Evolutionary conservation across 75 land plant species (phyloP), one percentile per base, ranked within the genome.

Genomic region (Cunninghamia lanceolata): DNA sequence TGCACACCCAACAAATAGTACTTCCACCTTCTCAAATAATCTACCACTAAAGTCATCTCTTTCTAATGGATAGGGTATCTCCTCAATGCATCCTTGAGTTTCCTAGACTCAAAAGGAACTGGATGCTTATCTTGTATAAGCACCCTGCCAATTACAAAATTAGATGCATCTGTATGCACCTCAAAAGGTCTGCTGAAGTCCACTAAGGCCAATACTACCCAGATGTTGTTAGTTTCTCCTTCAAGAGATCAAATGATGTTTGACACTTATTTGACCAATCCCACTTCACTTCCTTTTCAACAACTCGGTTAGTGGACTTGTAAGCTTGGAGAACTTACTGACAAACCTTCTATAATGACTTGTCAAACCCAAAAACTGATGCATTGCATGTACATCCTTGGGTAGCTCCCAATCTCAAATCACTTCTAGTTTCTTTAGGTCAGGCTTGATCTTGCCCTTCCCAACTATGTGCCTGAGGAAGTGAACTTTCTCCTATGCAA

Each of bases 271-370:
- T 4, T 1, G 36, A 10, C 54, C 85, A 86, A 5, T 10, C 80
- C 82, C 82, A 85, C 43, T 47, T 7, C 16, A 32, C 16, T 9
- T 36, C 35, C 68, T 85, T 89, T 85, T 87, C 2, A 85, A 28
- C 42, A 89, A 66, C 5, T 87, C 82, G 1, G 79, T 85, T 0
- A 85, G 15, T 3, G 84, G 74, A 0, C 34, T 74, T 0, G 50
- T 66, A 0, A 53, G 36, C 35, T n/a, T 21, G n/a, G 76, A 83
- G 71, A 79, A 89, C 1, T 82, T 73, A n/a, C 56, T 28, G 3
- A 89, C 52, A 54, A 89, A 87, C 50, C 53, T 30, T 46, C 85
- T 5, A 70, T 87, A 89, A 4, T 89, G 84, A 63, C 81, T 87
- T 6, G 80, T 83, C 11, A 89, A 38, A 7, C 90, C 88, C 2